phyloP scores from a whole-genome alignment of 1,139 yeast genomes.

The Hyphopichia fennica region DNA sequence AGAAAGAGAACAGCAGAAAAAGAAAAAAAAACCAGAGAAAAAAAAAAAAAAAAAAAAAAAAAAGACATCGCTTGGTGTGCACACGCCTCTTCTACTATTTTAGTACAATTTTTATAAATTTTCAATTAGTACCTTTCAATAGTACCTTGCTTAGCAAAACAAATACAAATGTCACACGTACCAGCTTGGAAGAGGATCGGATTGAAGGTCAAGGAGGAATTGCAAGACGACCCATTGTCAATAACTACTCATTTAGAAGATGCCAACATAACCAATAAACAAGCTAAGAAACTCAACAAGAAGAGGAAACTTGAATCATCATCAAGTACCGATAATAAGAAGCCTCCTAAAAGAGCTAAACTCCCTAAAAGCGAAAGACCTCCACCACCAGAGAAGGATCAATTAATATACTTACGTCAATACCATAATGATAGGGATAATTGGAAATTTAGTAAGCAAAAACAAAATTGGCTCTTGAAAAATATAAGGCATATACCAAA shows the following conservation, averaged over 20 bases:
- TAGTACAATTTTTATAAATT: too few species aligned
- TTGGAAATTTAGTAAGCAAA: conserved; percentile 94
- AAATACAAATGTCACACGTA: conserved; percentile 26
- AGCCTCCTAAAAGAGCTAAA: conserved; percentile 74
- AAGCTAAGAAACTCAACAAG: conserved; percentile 45
- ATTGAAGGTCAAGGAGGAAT: conserved; percentile 52
- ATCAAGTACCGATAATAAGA: conserved; percentile 28
- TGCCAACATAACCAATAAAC: conserved; percentile 46
- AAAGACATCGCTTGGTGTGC: conserved; percentile 2
- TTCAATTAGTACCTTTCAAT: too few species aligned
- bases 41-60: not conserved
- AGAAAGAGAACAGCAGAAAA: not conserved
- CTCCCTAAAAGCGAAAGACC: conserved; percentile 72
- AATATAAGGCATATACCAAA: conserved; percentile 59
- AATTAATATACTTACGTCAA: conserved; percentile 69
- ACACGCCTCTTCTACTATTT: conserved; percentile 2
- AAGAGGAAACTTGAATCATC: conserved; percentile 24
- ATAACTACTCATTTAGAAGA: conserved; percentile 45
- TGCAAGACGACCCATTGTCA: conserved; percentile 41
- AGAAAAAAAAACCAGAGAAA: not conserved
- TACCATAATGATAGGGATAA: conserved; percentile 57
- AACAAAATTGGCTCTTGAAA: conserved; percentile 88
- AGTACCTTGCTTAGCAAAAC: too few species aligned
- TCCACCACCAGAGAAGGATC: conserved; percentile 82
- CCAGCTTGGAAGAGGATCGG: conserved; percentile 96